phyloP scores from a whole-genome alignment of 139 green algal genomes.

The Mesotaenium endlicherianum region DNA sequence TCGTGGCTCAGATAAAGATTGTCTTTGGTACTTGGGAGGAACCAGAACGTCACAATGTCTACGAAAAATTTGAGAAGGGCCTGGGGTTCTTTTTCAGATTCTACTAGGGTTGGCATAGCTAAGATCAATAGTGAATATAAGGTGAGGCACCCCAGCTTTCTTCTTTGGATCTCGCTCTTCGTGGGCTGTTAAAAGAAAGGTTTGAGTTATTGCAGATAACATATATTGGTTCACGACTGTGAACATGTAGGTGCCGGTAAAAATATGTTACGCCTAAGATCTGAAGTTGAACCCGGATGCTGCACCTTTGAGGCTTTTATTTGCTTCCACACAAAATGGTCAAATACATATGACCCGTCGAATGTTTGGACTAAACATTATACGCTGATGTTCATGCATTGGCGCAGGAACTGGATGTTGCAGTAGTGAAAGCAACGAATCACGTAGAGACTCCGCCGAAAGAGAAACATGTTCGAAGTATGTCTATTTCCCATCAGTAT shows the following conservation, averaged over 20 bases:
- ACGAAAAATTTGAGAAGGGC: conserved; percentile 18
- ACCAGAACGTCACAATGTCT: too few species aligned
- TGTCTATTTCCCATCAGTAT: conserved; percentile 18
- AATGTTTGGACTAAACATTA: not conserved
- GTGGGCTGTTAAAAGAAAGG: not conserved
- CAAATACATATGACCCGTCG: not conserved
- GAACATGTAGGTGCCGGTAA: not conserved
- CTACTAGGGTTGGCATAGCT: conserved; percentile 24
- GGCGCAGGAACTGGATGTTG: conserved; percentile 74
- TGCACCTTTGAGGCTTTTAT: not conserved
- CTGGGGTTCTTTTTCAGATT: conserved; percentile 25
- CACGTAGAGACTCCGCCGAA: conserved; percentile 83
- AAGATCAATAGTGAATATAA: conserved; percentile 50
- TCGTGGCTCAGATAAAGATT: too few species aligned
- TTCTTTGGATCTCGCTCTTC: not conserved
- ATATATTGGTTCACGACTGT: not conserved
- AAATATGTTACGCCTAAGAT: not conserved
- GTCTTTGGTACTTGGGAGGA: too few species aligned
- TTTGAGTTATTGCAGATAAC: not conserved
- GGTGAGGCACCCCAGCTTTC: not conserved
- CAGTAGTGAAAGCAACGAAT: conserved; percentile 85
- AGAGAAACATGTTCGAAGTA: conserved; percentile 87
- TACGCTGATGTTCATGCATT: not conserved
- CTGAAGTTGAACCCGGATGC: not conserved
- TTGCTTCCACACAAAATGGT: not conserved